These are phyloP conservation scores for Ploettnerulaceae sp. DNA, from an alignment of 2,329 filamentous ascomycete species.

Conservation along the genomic window DNA sequence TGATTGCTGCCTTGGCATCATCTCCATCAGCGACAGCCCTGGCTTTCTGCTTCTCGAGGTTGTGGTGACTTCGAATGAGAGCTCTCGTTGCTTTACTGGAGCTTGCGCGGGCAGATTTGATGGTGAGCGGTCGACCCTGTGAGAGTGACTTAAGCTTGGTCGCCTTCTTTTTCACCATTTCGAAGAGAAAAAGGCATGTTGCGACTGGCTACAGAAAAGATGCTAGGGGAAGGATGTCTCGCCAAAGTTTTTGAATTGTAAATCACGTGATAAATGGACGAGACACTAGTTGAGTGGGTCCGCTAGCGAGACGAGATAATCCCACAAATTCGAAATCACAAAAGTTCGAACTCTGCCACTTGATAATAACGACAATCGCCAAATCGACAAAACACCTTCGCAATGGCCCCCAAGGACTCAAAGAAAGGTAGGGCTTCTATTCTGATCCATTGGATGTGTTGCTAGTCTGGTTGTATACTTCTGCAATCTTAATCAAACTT, in stretches of 20 bases:
- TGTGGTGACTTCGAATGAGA: constrained; percentile 62
- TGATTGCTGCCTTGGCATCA: constrained; percentile 39
- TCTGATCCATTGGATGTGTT: constrained; percentile 17
- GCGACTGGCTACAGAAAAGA: neutral
- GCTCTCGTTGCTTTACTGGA: constrained; percentile 59
- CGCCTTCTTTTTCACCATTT: constrained; percentile 44
- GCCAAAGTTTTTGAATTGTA: neutral
- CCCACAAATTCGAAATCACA: constrained; percentile 16
- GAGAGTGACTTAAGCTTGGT: constrained; percentile 44
- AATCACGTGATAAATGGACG: neutral
- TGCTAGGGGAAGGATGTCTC: neutral
- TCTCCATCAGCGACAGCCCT: constrained; percentile 54
- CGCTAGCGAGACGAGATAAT: constrained; percentile 1
- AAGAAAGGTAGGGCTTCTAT: constrained; percentile 36
- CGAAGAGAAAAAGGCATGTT: neutral
- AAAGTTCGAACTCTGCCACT: constrained; percentile 5
- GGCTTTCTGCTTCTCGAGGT: constrained; percentile 56
- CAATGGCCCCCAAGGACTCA: constrained; percentile 34
- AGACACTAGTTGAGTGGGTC: neutral
- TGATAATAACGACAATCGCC: constrained; percentile 17
- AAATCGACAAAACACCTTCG: constrained; percentile 25
- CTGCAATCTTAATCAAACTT: constrained; percentile 20
- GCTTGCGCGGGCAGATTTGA: constrained; percentile 50
- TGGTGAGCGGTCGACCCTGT: constrained; percentile 50
- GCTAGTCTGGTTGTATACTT: constrained; percentile 17